Base-by-base conservation (phyloP, 2,329 filamentous ascomycete genomes). In the Zasmidium cellare region DNA sequence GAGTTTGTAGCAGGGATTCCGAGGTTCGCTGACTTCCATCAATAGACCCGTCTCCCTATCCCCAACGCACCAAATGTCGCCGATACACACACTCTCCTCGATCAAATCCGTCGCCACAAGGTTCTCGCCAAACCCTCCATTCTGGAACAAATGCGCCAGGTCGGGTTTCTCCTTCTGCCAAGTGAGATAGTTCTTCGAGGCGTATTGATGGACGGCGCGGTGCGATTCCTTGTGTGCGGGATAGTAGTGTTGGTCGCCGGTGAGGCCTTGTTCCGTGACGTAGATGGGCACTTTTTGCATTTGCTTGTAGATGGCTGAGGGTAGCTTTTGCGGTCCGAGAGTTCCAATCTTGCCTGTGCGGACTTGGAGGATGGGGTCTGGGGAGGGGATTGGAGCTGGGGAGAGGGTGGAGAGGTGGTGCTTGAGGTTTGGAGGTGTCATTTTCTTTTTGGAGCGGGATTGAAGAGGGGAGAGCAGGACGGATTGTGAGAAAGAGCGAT, bases 1-100 rank as follows among this genome's bases (percentile, higher is more conserved):
- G 14, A 87, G 77, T 69, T 87, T 87, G 75, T 84, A 87, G 73
- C 85, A 87, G 3, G 84, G 85, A 69, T 85, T 82, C 11, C 85
- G 78, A 0, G 84, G 85, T 12, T 86, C 72, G 63, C 79, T 82
- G 41, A 87, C 80, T 64, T 87, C 80, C 0, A 86, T 75, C 2
- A 83, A 56, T 0, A 82, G 76, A 28, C 47, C 47, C 3, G 22
- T 19, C 5, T 50, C n/a, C 14, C 23, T 31, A 0, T 76, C 70
- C 0, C 79, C 65, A 9, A 86, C 75, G 0, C 77, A 73, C 23
- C 83, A 73, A 14, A 84, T 71, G 63, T 88, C 85, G 44, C 85
- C 84, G 53, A 87, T 83, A 72, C 84, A 87, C 2, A 87, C 77
- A 65, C 87, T 87, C 23, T 82, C 76, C 72, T 87, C 84, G 63